A percentile compares a stretch with the other conserved stretches of the same genome.
Evolutionary conservation across 768 basidiomycete species (phyloP).

Genomic region (Artomyces pyxidatus): DNA sequence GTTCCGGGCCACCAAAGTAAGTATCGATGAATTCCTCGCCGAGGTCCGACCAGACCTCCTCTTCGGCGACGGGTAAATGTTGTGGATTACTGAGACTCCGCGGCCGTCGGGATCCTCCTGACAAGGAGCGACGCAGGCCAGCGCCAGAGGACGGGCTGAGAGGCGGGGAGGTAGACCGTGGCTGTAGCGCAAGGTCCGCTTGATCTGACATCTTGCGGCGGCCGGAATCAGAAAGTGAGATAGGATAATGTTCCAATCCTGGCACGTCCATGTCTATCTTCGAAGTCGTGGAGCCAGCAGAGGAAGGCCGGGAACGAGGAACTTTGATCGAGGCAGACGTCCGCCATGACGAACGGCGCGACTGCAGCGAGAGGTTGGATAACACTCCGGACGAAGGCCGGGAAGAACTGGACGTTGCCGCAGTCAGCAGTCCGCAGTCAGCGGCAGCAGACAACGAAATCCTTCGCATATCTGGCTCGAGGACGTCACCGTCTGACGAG

Average conservation of each 20-base stretch:
- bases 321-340: slow-evolving; percentile 16
- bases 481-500: slow-evolving; percentile 4
- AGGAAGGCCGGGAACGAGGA: slow-evolving; percentile 11
- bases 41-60: slow-evolving; percentile 20
- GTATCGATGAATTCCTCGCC: slow-evolving; percentile 31
- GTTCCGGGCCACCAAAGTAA: slow-evolving; percentile 31
- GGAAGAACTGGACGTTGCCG: slow-evolving; percentile 14
- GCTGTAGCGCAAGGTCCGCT: not conserved
- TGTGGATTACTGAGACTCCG: slow-evolving; percentile 12
- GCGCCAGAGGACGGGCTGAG: not conserved
- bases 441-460: no score
- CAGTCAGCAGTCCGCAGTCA: slow-evolving; percentile 1
- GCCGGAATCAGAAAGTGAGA: no score
- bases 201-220: no score
- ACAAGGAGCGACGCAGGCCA: not conserved
- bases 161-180: not conserved
- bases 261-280: no score
- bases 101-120: not conserved
- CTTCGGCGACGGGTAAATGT: slow-evolving; percentile 17
- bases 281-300: slow-evolving; percentile 5
- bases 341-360: slow-evolving; percentile 19
- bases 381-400: slow-evolving; percentile 15
- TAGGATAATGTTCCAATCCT: no score
- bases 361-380: slow-evolving; percentile 19
- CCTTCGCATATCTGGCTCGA: slow-evolving; percentile 6